A percentile compares a stretch with the other conserved stretches of the same genome.
Evolutionary conservation across 1,284 basidiomycete genomes (phyloP).

Genomic region (Mycena citricolor): DNA sequence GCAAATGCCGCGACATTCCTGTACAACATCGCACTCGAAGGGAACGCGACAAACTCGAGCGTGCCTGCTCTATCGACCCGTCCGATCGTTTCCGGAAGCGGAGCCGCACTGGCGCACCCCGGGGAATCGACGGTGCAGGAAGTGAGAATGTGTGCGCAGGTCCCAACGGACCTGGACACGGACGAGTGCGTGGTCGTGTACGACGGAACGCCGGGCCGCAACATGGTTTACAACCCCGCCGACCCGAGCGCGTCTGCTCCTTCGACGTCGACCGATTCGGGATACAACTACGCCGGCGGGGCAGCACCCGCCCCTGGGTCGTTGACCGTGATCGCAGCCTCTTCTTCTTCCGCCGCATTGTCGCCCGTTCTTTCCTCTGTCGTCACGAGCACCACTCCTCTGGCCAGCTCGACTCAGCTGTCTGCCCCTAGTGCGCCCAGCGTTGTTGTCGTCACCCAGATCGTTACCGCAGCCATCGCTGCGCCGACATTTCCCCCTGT

Average conservation of each 20-base stretch:
- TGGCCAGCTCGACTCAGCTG: background rate
- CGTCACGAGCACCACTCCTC: conserved; percentile 3
- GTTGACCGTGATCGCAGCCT: background rate
- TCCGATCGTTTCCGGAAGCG: no score
- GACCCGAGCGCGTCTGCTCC: conserved; percentile 6
- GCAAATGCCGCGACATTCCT: conserved; percentile 55
- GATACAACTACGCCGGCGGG: background rate
- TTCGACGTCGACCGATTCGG: background rate
- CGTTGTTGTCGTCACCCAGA: conserved; percentile 8
- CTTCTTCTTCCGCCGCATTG: conserved; percentile 14
- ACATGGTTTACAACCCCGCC: conserved; percentile 18
- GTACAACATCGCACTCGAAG: conserved; percentile 47
- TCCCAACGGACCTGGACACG: conserved; percentile 49
- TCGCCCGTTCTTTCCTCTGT: conserved; percentile 21
- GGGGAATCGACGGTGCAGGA: no score
- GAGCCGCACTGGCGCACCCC: conserved; percentile 37
- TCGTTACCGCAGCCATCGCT: conserved; percentile 1
- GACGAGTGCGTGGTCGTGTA: conserved; percentile 57
- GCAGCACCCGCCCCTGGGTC: background rate
- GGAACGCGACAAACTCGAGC: conserved; percentile 47
- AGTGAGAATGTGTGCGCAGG: conserved; percentile 58
- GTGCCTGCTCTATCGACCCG: no score
- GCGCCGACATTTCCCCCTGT: conserved; percentile 3
- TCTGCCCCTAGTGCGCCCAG: background rate
- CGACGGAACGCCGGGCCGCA: conserved; percentile 36